These are phyloP conservation scores for Leccinum aurantiacum DNA, from an alignment of 768 basidiomycete species.

Conservation along the genomic window DNA sequence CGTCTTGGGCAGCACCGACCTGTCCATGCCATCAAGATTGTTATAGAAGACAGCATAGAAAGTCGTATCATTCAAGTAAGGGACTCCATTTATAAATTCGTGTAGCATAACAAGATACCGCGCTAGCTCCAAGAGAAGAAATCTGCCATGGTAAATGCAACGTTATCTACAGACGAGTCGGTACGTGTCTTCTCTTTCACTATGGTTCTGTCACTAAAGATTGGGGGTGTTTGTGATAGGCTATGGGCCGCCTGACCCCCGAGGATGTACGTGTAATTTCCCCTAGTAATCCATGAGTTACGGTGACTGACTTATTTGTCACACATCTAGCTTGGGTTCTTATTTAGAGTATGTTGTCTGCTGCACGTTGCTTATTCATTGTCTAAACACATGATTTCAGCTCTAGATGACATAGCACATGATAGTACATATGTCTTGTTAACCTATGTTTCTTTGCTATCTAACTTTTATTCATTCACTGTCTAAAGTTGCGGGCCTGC, in stretches of 20 bases:
- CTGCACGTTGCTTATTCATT: neutral
- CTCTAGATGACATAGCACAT: constrained; percentile 15
- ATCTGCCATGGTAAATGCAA: constrained; percentile 90
- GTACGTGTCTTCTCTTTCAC: constrained; percentile 38
- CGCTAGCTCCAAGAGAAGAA: constrained; percentile 92
- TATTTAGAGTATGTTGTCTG: constrained; percentile 43
- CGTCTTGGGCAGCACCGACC: constrained; percentile 93
- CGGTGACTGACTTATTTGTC: constrained; percentile 7
- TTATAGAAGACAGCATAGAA: constrained; percentile 96
- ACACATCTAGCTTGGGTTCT: constrained; percentile 39
- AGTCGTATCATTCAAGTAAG: constrained; percentile 85
- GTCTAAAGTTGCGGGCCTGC: too few relatives aligned
- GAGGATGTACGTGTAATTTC: constrained; percentile 55
- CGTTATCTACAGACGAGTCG: constrained; percentile 77
- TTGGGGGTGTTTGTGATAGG: constrained; percentile 39
- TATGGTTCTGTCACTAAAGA: constrained; percentile 12
- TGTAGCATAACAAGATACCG: neutral
- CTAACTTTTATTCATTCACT: too few relatives aligned
- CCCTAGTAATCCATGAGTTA: neutral
- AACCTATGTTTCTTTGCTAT: too few relatives aligned
- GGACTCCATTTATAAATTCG: neutral
- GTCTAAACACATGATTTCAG: constrained; percentile 8
- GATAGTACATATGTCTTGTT: too few relatives aligned
- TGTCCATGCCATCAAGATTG: constrained; percentile 89
- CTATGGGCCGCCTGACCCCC: constrained; percentile 92